phyloP scores from a whole-genome alignment of 2,329 filamentous ascomycete species.

The Harringtonia aguacate region DNA sequence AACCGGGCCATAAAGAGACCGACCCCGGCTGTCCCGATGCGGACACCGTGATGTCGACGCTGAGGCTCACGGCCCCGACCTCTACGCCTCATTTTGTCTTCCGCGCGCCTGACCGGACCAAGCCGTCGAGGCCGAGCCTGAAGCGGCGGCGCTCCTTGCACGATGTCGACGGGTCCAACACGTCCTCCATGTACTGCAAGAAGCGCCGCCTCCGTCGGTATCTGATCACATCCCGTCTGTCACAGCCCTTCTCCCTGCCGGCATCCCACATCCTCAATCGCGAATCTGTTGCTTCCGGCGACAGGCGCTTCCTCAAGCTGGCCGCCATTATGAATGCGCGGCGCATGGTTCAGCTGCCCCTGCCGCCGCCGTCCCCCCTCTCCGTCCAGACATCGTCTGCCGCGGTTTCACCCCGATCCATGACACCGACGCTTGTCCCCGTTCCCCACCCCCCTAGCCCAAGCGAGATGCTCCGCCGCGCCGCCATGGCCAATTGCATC shows the following conservation, averaged over 20 bases:
- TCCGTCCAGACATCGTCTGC: background rate
- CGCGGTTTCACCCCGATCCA: background rate
- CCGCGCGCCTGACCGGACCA: background rate
- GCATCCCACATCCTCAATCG: slow-evolving; percentile 60
- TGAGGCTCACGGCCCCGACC: background rate
- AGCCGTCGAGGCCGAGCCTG: slow-evolving; percentile 7
- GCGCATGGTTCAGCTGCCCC: slow-evolving; percentile 9
- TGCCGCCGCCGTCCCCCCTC: background rate
- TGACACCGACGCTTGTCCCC: background rate
- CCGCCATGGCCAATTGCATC: slow-evolving; percentile 54
- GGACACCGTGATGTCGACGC: background rate
- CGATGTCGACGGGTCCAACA: slow-evolving; percentile 50
- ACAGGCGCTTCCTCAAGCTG: slow-evolving; percentile 38
- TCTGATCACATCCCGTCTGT: slow-evolving; percentile 60
- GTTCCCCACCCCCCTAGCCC: background rate
- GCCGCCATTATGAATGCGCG: slow-evolving; percentile 29
- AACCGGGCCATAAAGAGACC: too few relatives aligned
- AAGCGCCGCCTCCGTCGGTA: slow-evolving; percentile 54
- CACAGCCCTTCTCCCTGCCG: slow-evolving; percentile 56
- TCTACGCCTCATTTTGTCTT: background rate
- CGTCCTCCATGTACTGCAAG: slow-evolving; percentile 43
- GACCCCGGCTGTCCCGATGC: background rate
- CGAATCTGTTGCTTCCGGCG: slow-evolving; percentile 32
- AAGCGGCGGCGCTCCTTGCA: slow-evolving; percentile 43
- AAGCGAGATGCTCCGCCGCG: slow-evolving; percentile 45